Evolutionary conservation across 2,329 filamentous ascomycete species (phyloP).

Genomic region (Diatrype stigma): DNA sequence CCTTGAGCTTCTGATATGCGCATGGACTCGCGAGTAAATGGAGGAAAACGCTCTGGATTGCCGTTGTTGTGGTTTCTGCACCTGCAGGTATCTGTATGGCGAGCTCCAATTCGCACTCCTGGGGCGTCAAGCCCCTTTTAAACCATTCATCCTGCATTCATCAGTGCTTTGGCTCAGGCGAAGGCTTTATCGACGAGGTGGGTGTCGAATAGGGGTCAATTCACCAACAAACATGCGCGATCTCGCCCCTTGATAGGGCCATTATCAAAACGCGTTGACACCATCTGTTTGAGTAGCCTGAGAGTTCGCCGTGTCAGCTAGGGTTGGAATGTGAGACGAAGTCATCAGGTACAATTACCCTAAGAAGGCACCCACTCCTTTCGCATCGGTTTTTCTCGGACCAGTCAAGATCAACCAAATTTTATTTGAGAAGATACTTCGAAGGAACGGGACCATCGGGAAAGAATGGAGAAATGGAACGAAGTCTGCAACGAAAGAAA

Average conservation of each 20-base stretch:
- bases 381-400: conserved; percentile 18
- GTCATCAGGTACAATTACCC: conserved; percentile 8
- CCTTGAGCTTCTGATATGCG: conserved; percentile 13
- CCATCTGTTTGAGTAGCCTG: conserved; percentile 15
- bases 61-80: conserved; percentile 18
- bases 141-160: conserved; percentile 20
- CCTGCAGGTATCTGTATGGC: conserved; percentile 19
- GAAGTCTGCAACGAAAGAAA: conserved; percentile 14
- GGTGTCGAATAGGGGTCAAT: conserved; percentile 1
- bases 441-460: conserved; percentile 19
- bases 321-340: not conserved
- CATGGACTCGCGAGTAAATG: conserved; percentile 14
- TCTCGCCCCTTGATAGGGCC: not conserved
- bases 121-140: conserved; percentile 16
- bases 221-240: conserved; percentile 18
- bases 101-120: conserved; percentile 22
- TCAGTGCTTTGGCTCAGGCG: not conserved
- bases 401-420: conserved; percentile 18
- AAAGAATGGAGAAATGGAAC: conserved; percentile 17
- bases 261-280: conserved; percentile 16
- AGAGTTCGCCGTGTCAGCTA: not conserved
- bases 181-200: not conserved
- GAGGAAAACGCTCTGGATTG: conserved; percentile 17
- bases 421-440: conserved; percentile 16
- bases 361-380: conserved; percentile 19